Evolutionary conservation across 176 grass and related monocot genomes (phyloP), one percentile per base, ranked within the genome.

Genomic region (Miscanthus lutarioriparius): DNA sequence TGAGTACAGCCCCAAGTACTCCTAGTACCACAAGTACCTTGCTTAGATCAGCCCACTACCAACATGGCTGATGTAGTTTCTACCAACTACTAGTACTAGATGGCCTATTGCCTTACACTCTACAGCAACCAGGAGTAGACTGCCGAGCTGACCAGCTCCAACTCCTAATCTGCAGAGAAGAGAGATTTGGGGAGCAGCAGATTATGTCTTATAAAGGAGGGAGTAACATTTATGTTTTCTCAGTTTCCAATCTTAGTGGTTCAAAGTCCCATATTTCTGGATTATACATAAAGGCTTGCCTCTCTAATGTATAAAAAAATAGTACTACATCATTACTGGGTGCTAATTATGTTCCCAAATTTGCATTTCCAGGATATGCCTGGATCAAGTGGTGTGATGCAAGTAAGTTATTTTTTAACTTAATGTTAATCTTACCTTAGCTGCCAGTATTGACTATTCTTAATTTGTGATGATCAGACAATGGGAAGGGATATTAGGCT

Each of bases 341-440:
- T 49, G 43, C 51, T 74, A 77, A 85, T 64, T 75, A 79, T n/a
- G 72, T 35, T 25, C 28, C 32, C 58, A 65, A 86, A 80, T 70
- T 85, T 85, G 14, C 48, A 23, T 83, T 97, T 90, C 48, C 87
- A 98, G 95, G 95, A 98, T 88, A 86, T 98, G 91, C 95, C 95
- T 62, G 93, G 2, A 87, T 98, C 95, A 87, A 98, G 92, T 82
- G 95, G 95, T 72, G 77, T 98, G 81, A 98, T 98, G 95, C 92
- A 94, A 91, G 95, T 98, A 95, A 81, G 89, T 77, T 14, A 35
- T 74, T 26, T 79, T 79, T 1, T 51, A 47, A n/a, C 4, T 35
- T 78, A 48, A n/a, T 58, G 51, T 86, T 86, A n/a, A 72, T 83
- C 23, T 70, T 63, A 65, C 14, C 38, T 72, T 33, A 44, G 79